Evolutionary conservation across 2,329 filamentous ascomycete species (phyloP), one percentile per base, ranked within the genome.

Genomic region (Teratosphaeria destructans): DNA sequence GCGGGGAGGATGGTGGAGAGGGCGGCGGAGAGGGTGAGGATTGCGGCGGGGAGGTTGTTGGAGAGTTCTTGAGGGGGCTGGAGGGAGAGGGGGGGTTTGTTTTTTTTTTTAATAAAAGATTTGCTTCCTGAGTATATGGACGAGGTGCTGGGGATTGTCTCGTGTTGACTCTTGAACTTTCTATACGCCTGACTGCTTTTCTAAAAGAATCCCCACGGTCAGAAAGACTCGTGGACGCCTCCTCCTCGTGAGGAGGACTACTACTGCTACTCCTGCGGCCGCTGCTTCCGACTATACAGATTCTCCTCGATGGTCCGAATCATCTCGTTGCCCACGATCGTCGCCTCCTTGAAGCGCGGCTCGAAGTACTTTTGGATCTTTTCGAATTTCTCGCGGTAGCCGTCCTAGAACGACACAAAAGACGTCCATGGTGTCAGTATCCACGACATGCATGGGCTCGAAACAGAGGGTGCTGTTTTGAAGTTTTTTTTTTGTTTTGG

Each of bases 251-350:
- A 2, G 2, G 23, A 23, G 23, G 23, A 23, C 23, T 23, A 23
- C n/a, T n/a, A 1, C 23, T 2, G 1, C n/a, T n/a, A 4, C 43
- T 49, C 16, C n/a, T 49, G 43, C 43, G 19, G n/a, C 43, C 7
- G 14, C 58, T 39, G 16, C 55, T 57, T 67, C 58, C 65, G 62
- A 54, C 58, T 56, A 26, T 52, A 62, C 52, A 87, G 88, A 73
- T 90, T 93, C 76, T 93, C 89, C 66, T 96, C 76, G 68, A 99
- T 94, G 53, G 90, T 94, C 79, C 87, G 91, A 75, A 99, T 95
- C 94, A 99, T 99, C 72, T 92, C 88, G 72, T 96, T 96, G 2
- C 94, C 94, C 43, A 99, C 79, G 67, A 86, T 85, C 57, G 87
- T 90, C 5, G 94, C 94, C 71, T 95, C 92, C 1, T 85, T 84